These are phyloP conservation scores for Eucalyptus marginata DNA, from an alignment of 345 rosid genomes.

Conservation along the genomic window DNA sequence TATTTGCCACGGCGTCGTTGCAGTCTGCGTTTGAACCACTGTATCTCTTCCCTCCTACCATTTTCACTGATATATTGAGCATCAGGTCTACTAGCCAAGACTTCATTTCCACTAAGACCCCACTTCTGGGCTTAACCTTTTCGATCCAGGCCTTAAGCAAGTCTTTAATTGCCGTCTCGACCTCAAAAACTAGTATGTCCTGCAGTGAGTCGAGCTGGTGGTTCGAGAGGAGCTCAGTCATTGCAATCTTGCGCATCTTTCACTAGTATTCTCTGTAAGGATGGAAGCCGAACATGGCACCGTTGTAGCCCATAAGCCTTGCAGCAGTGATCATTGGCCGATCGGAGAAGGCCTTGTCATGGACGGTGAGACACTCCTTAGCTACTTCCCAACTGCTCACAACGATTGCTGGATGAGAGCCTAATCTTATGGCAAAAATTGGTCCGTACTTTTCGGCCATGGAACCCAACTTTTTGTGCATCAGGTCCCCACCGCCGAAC, in stretches of 20 bases:
- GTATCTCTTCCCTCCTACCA: slow-evolving; percentile 14
- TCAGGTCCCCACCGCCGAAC: neutral
- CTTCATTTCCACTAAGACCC: slow-evolving; percentile 12
- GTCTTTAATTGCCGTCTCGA: neutral
- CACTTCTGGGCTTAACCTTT: neutral
- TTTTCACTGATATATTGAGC: slow-evolving; percentile 2
- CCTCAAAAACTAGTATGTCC: slow-evolving; percentile 8
- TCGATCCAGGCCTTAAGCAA: neutral
- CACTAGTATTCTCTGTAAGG: neutral
- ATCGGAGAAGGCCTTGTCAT: slow-evolving; percentile 9
- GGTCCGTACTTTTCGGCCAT: slow-evolving; percentile 24
- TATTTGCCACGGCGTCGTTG: neutral
- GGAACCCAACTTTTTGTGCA: slow-evolving; percentile 1
- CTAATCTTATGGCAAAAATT: slow-evolving; percentile 7
- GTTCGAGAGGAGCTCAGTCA: slow-evolving; percentile 13
- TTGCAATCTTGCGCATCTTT: slow-evolving; percentile 14
- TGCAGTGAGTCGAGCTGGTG: slow-evolving; percentile 7
- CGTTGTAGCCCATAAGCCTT: slow-evolving; percentile 6
- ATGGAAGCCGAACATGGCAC: slow-evolving; percentile 7
- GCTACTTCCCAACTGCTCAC: slow-evolving; percentile 11
- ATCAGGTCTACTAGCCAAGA: slow-evolving; percentile 19
- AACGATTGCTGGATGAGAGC: slow-evolving; percentile 9
- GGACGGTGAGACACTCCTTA: slow-evolving; percentile 15
- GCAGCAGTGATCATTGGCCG: slow-evolving; percentile 8
- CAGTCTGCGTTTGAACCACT: neutral